Conservation (phyloP, 2,329 filamentous ascomycete genomes). For the Diplodia corticola region DNA sequence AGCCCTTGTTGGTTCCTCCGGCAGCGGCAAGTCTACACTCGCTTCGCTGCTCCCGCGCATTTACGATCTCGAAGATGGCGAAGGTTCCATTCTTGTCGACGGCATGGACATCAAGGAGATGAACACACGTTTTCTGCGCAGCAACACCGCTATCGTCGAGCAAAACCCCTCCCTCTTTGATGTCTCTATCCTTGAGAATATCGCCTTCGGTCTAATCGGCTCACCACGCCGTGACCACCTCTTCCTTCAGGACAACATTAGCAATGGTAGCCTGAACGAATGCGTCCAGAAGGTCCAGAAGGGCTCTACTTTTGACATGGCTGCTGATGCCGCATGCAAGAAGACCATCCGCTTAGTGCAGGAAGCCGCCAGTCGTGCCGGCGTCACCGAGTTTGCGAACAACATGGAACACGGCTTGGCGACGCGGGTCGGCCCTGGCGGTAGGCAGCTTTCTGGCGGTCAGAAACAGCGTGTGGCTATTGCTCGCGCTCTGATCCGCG, state of each 20-base stretch:
- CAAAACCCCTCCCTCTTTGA: conserved; percentile 55
- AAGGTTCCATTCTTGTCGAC: conserved; percentile 36
- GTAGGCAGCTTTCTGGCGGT: conserved; percentile 78
- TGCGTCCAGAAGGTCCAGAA: conserved; percentile 39
- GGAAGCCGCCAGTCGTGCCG: neutral
- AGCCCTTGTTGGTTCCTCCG: conserved; percentile 56
- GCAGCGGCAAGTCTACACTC: conserved; percentile 89
- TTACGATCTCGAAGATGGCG: conserved; percentile 41
- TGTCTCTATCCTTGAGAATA: conserved; percentile 56
- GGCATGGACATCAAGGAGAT: conserved; percentile 41
- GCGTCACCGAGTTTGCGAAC: conserved; percentile 7
- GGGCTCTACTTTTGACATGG: conserved; percentile 37
- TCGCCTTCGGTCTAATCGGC: conserved; percentile 48
- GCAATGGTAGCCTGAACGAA: neutral
- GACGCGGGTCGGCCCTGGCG: conserved; percentile 80
- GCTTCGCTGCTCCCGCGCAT: conserved; percentile 56
- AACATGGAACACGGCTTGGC: conserved; percentile 60
- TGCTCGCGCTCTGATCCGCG: conserved; percentile 83
- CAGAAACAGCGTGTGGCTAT: conserved; percentile 96
- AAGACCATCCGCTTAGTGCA: conserved; percentile 2
- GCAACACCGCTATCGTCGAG: conserved; percentile 47
- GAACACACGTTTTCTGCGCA: conserved; percentile 40
- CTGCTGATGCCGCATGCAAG: neutral
- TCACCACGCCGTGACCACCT: neutral
- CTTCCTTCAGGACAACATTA: neutral